Base-by-base conservation (phyloP, 805 yeast genomes). In the Cyberlindnera petersonii region DNA sequence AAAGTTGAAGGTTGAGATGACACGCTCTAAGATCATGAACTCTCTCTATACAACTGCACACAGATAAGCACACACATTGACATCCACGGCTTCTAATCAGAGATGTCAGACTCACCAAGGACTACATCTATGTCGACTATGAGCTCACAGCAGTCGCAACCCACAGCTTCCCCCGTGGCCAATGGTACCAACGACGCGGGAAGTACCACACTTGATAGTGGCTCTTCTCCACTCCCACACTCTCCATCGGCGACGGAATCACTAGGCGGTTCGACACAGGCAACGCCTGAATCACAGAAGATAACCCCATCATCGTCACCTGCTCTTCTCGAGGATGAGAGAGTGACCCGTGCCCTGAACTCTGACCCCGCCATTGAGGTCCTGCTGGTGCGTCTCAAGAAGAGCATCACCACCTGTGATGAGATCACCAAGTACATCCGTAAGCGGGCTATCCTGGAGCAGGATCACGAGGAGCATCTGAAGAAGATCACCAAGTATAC, bases 361-460 rank as follows among this genome's bases (percentile, higher is more conserved):
- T 74, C 86, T n/a, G 95, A 86, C 58, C 71, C 78, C 6, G 85
- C 94, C 3, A 72, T 87, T 37, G 93, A 84, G 44, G 71, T 86
- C 0, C 67, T 91, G 15, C 67, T 89, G 35, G 64, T 71, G 2
- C 71, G 95, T 29, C 69, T 89, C 41, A 91, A 91, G 62, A 91
- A 82, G 59, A 77, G 88, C 42, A 70, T 89, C 31, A 71, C 72
- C 44, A 80, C 95, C 0, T 82, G 94, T 48, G 96, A 88, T 53
- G 98, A 93, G 56, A 81, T 87, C 51, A 70, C 86, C 21, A 77
- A 77, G 49, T 93, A 77, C 60, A 66, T 91, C 39, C 83, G 82
- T 58, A 85, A 82, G 61, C 82, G 85, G 52, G 87, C 87, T 21
- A 65, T 74, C 24, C 71, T 82, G 37, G 96, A 87, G 59, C 85